Percentiles rank a stretch among this genome's conserved stretches.
These are phyloP conservation scores for Aspergillus sp. DNA, from an alignment of 2,329 filamentous ascomycete genomes.

Conservation along the genomic window DNA sequence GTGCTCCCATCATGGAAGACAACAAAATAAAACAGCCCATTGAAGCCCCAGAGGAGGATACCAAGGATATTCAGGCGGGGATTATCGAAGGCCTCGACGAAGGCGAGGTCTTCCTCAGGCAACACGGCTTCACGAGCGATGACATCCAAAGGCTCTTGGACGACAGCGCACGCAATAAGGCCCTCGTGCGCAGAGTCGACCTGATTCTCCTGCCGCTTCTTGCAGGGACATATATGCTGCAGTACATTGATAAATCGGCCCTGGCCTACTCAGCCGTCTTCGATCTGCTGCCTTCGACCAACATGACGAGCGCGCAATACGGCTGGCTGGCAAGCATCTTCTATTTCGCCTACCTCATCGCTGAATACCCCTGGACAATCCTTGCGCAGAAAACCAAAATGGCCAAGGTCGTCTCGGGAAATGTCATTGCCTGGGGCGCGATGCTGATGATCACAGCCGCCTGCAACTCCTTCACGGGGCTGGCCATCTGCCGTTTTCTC, in stretches of 20 bases:
- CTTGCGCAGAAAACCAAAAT: conserved; percentile 30
- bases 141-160: conserved; percentile 47
- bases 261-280: conserved; percentile 57
- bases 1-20: too few relatives aligned
- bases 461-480: conserved; percentile 42
- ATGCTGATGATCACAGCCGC: conserved; percentile 48
- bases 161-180: conserved; percentile 37
- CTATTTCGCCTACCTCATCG: conserved; percentile 51
- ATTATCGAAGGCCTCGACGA: conserved; percentile 45
- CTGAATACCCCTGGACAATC: conserved; percentile 45
- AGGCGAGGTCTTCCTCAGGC: conserved; percentile 50
- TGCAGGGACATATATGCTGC: conserved; percentile 40
- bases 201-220: conserved; percentile 53
- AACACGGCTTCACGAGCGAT: conserved; percentile 47
- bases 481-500: conserved; percentile 48
- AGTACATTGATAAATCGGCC: conserved; percentile 58
- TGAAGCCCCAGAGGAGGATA: conserved; percentile 10
- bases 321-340: conserved; percentile 58
- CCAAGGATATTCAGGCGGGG: conserved; percentile 17
- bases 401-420: conserved; percentile 18
- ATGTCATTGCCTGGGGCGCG: conserved; percentile 42
- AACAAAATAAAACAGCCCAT: too few relatives aligned
- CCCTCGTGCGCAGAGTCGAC: conserved; percentile 49
- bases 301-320: conserved; percentile 46
- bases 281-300: conserved; percentile 52